phyloP scores from a whole-genome alignment of 495 filamentous ascomycete species.

The Penicillium odoratum region DNA sequence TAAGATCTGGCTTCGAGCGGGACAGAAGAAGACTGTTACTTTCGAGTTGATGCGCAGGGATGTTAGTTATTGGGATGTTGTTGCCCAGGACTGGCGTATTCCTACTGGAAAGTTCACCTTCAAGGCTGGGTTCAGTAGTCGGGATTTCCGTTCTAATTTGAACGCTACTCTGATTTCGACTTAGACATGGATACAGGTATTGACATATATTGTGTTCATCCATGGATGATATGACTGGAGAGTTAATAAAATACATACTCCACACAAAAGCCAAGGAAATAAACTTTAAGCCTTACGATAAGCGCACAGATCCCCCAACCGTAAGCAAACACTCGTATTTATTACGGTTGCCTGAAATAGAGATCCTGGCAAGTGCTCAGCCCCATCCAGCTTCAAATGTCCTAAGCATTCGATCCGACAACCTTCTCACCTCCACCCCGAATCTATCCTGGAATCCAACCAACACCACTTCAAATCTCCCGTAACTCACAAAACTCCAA shows the following conservation, averaged over 20 bases:
- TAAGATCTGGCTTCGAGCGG: slow-evolving; percentile 48
- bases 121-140: slow-evolving; percentile 21
- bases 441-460: too few relatives aligned
- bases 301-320: background rate
- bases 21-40: slow-evolving; percentile 41
- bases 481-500: too few relatives aligned
- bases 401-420: too few relatives aligned
- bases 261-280: background rate
- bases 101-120: slow-evolving; percentile 26
- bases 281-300: background rate
- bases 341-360: background rate
- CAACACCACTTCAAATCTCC: too few relatives aligned
- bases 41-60: slow-evolving; percentile 61
- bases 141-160: slow-evolving; percentile 11
- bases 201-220: background rate
- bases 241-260: background rate
- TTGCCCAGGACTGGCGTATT: slow-evolving; percentile 55
- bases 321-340: background rate
- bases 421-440: too few relatives aligned
- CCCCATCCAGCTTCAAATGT: background rate
- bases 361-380: background rate
- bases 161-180: slow-evolving; percentile 8
- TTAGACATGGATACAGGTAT: background rate
- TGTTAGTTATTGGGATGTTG: slow-evolving; percentile 63
- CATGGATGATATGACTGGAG: background rate